Evolutionary conservation across 257 asterid species (phyloP), one percentile per base, ranked within the genome.

Genomic region (Vinca minor): DNA sequence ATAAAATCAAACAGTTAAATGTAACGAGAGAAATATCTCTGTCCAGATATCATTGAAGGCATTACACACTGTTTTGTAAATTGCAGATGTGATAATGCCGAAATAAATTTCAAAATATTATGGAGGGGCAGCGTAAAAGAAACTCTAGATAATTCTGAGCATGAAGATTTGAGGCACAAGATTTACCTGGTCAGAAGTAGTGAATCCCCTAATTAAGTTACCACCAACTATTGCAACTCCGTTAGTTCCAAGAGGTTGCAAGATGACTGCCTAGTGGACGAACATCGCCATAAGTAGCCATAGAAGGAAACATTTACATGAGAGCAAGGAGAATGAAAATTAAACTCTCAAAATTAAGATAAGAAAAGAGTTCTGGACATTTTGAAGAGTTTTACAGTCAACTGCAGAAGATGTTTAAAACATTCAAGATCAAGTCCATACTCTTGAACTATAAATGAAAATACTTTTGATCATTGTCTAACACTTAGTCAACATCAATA

Each of bases 201-300:
- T 81, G 77, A 92, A 92, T 71, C 98, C 98, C 73, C 96, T 76
- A 41, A 92, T 83, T 45, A 83, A 85, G 77, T 92, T 85, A 21
- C 96, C 96, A n/a, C 98, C 96, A 62, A 92, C 72, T 66, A 89
- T 71, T 59, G 93, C 91, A 63, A 92, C 72, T 74, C 96, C 98
- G 68, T 79, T 80, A 45, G 84, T 87, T 62, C 91, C 96, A 60
- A 92, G 82, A 25, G 96, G 98, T 73, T 89, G 98, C 88, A 92
- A 77, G 72, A 92, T 92, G 61, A 85, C 96, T 17, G 98, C 95
- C 97, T 91, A 67, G 71, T 55, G 56, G 68, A 35, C 54, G 23
- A 55, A 50, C 8, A 38, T 39, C 48, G 39, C 57, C 39, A 66
- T 48, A 31, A 69, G 35, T 55, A 74, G 34, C 71, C 8, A 26